Base-by-base conservation (phyloP, 2,329 filamentous ascomycete genomes). In the Metarhizium sp. region DNA sequence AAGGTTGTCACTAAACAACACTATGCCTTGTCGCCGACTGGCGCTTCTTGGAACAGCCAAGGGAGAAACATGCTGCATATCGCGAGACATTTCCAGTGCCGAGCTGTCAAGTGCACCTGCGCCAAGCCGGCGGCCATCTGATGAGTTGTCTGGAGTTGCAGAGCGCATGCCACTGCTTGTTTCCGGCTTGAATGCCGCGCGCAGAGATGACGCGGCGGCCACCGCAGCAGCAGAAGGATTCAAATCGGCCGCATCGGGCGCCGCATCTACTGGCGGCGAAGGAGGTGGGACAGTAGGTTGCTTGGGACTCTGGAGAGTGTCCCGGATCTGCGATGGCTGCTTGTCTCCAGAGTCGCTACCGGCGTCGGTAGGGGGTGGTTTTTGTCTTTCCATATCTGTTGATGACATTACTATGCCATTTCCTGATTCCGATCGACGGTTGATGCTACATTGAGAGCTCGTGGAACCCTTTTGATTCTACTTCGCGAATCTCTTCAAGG, bases 1-100 rank as follows among this genome's bases (percentile, higher is more conserved):
- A 60, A 78, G 77, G 32, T 74, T 67, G 55, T 85, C 82, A 59
- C 81, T 75, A 63, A 86, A 86, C 63, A 86, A 86, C 47, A 85
- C 78, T 49, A 84, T 73, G 57, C 82, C 82, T 62, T 82, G 80
- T 42, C 82, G 75, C 55, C 81, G 69, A 34, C 69, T 71, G 54
- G 76, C 72, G 14, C 66, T 67, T 16, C 63, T 66, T 29, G 64
- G 66, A 40, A 68, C 64, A 47, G 66, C 62, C 55, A 63, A 60
- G 18, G 69, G 68, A 20, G 68, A 71, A 55, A 62, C 66, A 53
- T 70, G 68, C 52, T 69, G 69, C 16, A 67, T 34, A 58, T 62
- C 62, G 36, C 63, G 63, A 53, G 61, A 60, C 52, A 64, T 52
- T 48, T 62, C 55, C 50, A 50, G 38, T n/a, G 52, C 40, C 45